A percentile compares a stretch with the other conserved stretches of the same genome.
These are phyloP conservation scores for Xylariaceae sp. DNA, from an alignment of 2,329 filamentous ascomycete species.

Conservation along the genomic window DNA sequence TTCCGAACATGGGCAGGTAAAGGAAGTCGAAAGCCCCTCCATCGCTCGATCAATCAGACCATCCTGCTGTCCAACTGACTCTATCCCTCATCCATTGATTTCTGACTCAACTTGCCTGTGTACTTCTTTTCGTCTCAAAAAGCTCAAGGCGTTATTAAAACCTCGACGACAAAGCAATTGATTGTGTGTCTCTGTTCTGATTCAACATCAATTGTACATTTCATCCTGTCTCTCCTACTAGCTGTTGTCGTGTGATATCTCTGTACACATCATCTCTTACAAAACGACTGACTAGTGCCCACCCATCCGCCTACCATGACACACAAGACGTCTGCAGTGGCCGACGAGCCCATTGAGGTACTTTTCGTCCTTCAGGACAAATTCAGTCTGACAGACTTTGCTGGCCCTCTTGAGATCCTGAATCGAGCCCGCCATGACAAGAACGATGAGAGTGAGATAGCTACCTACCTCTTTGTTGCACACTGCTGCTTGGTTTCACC, in stretches of 20 bases:
- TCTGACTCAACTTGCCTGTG: slow-evolving; percentile 25
- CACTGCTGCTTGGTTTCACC: slow-evolving; percentile 3
- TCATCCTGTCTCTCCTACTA: slow-evolving; percentile 4
- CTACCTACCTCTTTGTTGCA: slow-evolving; percentile 7
- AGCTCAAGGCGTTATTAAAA: slow-evolving; percentile 3
- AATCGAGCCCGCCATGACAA: slow-evolving; percentile 54
- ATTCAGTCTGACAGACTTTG: slow-evolving; percentile 62
- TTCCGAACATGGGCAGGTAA: slow-evolving; percentile 21
- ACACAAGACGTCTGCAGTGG: slow-evolving; percentile 60
- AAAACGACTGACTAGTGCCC: slow-evolving; percentile 17
- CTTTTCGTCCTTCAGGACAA: slow-evolving; percentile 63
- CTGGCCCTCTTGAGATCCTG: slow-evolving; percentile 58
- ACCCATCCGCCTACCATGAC: slow-evolving; percentile 47
- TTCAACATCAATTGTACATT: slow-evolving; percentile 16
- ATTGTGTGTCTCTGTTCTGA: slow-evolving; percentile 7
- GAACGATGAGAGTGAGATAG: slow-evolving; percentile 54
- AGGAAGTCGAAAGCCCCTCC: slow-evolving; percentile 32
- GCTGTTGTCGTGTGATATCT: not conserved
- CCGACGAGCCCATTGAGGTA: slow-evolving; percentile 62
- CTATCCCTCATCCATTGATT: slow-evolving; percentile 28
- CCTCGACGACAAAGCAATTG: slow-evolving; percentile 27
- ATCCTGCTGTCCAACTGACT: slow-evolving; percentile 14
- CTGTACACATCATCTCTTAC: slow-evolving; percentile 3
- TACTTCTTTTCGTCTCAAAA: slow-evolving; percentile 23
- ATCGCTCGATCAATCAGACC: slow-evolving; percentile 28